Evolutionary conservation across 108 stramenopile species (phyloP).

Genomic region (Cyclostephanos tholiformis): DNA sequence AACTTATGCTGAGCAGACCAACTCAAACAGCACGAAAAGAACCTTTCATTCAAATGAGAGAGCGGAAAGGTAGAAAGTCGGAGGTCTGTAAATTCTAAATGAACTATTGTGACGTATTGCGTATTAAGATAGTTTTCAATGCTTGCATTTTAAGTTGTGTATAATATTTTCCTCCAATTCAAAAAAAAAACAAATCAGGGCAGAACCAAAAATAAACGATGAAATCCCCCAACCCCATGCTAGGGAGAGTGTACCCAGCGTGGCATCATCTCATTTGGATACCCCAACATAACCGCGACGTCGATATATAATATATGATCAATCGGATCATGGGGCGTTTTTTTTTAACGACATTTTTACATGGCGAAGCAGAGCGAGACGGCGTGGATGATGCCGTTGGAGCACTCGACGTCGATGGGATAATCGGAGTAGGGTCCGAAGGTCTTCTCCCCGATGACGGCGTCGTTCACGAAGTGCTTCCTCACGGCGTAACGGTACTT

Average conservation of each 20-base stretch:
- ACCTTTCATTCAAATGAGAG: no score
- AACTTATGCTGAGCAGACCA: no score
- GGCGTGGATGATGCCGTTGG: constrained; percentile 74
- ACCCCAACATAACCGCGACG: no score
- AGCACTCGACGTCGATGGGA: constrained; percentile 63
- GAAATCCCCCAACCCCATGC: background rate
- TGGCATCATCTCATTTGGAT: background rate
- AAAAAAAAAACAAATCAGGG: background rate
- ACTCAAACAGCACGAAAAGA: no score
- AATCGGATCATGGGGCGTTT: no score
- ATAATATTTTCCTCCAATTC: background rate
- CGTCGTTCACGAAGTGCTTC: constrained; percentile 78
- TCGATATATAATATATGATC: no score
- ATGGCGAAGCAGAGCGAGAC: constrained; percentile 54
- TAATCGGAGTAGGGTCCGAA: constrained; percentile 55
- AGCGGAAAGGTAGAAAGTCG: no score
- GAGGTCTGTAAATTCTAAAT: no score
- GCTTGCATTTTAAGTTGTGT: background rate
- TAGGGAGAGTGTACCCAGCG: background rate
- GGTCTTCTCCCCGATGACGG: constrained; percentile 69
- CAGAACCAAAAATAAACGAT: no score
- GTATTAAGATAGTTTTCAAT: background rate
- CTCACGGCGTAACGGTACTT: constrained; percentile 61
- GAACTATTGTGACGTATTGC: no score
- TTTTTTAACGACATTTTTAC: background rate